A percentile compares a stretch with the other conserved stretches of the same genome.
Evolutionary conservation across 2,329 filamentous ascomycete species (phyloP).

Genomic region (Trichoderma aggressivum): DNA sequence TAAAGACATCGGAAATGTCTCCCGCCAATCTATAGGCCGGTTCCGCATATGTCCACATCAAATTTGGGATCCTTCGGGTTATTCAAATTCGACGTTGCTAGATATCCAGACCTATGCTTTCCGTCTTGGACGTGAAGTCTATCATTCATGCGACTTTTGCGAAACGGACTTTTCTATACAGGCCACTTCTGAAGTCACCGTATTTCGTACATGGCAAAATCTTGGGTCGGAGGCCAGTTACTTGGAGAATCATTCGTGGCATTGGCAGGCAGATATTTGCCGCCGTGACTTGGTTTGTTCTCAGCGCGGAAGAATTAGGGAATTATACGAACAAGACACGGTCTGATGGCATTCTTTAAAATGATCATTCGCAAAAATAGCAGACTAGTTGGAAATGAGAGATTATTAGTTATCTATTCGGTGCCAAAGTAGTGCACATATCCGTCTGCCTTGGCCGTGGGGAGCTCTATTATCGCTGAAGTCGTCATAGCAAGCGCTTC

Average conservation of each 20-base stretch:
- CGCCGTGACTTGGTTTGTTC: not conserved
- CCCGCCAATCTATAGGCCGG: not conserved
- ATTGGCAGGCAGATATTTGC: not conserved
- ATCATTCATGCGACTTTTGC: not conserved
- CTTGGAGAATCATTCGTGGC: not conserved
- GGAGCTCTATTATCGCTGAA: conserved; percentile 6
- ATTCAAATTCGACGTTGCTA: not conserved
- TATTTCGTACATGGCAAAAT: not conserved
- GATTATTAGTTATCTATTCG: not conserved
- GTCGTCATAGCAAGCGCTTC: conserved; percentile 2
- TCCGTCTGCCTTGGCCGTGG: not conserved
- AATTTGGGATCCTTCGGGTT: not conserved
- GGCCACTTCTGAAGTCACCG: not conserved
- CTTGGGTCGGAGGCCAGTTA: not conserved
- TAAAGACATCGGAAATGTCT: not conserved
- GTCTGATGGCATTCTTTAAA: not conserved
- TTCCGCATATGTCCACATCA: not conserved
- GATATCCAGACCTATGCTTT: not conserved
- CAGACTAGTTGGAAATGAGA: not conserved
- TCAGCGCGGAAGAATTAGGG: not conserved
- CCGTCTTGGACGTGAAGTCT: not conserved
- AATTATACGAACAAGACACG: not conserved
- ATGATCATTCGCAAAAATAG: not conserved
- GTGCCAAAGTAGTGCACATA: not conserved
- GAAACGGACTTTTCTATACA: not conserved